Percentiles rank a stretch among this genome's conserved stretches.
phyloP scores from a whole-genome alignment of 352 stramenopile genomes.

The Globisporangium spinosum region DNA sequence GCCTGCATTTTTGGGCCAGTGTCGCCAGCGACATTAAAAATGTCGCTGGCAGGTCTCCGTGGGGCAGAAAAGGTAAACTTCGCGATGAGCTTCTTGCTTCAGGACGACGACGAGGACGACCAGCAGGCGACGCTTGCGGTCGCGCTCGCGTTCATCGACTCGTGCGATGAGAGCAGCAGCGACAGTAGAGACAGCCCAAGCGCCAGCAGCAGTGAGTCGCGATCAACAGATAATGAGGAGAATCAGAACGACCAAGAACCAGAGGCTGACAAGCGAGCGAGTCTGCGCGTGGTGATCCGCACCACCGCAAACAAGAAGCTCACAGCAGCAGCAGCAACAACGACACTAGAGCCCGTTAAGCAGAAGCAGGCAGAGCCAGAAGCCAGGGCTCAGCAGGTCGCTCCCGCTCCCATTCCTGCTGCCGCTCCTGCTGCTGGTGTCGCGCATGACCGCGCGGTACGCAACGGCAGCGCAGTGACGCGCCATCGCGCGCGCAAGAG shows the following conservation, averaged over 20 bases:
- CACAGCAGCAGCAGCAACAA: not conserved
- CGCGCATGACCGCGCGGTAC: not conserved
- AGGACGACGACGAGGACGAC: conserved; percentile 4
- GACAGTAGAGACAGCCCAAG: not conserved
- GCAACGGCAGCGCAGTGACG: not conserved
- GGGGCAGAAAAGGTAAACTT: not conserved
- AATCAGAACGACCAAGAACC: not conserved
- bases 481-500: conserved; percentile 8
- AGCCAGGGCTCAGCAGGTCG: not conserved
- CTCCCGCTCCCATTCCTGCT: not conserved
- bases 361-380: not conserved
- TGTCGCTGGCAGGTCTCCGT: too few species aligned
- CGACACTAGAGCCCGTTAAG: not conserved
- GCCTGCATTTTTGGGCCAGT: too few species aligned
- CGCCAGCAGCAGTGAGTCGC: not conserved
- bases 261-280: not conserved
- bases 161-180: conserved; percentile 21
- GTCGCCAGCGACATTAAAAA: too few species aligned
- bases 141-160: conserved; percentile 16
- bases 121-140: conserved; percentile 4
- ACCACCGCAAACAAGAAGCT: conserved; percentile 8
- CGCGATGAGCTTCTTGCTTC: conserved; percentile 15
- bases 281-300: conserved; percentile 12
- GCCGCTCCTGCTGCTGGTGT: not conserved
- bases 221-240: not conserved